Evolutionary conservation across 2,329 filamentous ascomycete species (phyloP).

Genomic region (Fusarium coicis): DNA sequence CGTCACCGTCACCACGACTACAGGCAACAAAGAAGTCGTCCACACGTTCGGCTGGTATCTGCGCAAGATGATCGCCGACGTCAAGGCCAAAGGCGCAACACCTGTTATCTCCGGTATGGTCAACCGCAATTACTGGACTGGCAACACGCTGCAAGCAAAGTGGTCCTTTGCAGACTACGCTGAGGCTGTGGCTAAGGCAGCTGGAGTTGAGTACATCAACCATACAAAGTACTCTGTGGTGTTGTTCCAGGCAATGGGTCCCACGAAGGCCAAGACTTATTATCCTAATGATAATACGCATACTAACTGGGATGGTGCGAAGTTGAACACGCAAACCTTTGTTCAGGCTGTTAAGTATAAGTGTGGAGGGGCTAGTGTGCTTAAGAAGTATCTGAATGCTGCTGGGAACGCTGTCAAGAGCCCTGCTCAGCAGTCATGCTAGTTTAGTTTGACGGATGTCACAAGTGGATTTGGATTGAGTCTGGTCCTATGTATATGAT

Average conservation of each 20-base stretch:
- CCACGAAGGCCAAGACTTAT: rapidly evolving
- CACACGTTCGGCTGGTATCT: not conserved
- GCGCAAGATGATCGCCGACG: not conserved
- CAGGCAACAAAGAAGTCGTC: not conserved
- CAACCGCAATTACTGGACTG: not conserved
- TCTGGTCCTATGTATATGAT: too few species aligned
- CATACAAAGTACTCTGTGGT: not conserved
- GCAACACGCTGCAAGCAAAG: rapidly evolving
- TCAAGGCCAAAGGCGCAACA: not conserved
- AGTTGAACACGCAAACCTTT: not conserved
- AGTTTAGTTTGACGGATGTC: not conserved
- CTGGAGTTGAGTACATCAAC: not conserved
- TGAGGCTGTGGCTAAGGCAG: not conserved
- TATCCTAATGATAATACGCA: not conserved
- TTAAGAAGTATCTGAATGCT: not conserved
- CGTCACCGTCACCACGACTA: not conserved
- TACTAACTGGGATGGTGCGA: not conserved
- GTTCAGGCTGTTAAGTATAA: not conserved
- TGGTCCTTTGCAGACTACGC: not conserved
- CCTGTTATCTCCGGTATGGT: not conserved
- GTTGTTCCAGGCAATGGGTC: not conserved
- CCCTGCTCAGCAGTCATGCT: not conserved
- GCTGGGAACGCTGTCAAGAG: not conserved
- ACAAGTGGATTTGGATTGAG: not conserved
- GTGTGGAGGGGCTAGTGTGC: not conserved